Evolutionary conservation across 2,329 filamentous ascomycete genomes (phyloP).

Genomic region (Cladosporium halotolerans): DNA sequence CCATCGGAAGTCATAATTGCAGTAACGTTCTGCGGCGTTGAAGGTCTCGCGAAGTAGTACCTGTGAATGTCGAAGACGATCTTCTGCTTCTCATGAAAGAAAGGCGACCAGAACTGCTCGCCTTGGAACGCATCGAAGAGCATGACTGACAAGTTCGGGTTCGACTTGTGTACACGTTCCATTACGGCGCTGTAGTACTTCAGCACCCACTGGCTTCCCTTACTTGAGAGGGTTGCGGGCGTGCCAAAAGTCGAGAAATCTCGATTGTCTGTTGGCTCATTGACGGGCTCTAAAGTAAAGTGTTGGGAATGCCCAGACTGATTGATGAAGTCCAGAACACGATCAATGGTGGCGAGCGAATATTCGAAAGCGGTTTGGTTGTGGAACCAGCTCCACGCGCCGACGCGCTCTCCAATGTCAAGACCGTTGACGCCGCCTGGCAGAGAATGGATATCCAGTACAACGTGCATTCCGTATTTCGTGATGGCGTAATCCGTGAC

Average conservation of each 20-base stretch:
- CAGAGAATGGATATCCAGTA: constrained; percentile 26
- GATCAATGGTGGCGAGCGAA: constrained; percentile 12
- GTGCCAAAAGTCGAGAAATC: not conserved
- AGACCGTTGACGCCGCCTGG: constrained; percentile 26
- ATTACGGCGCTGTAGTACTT: not conserved
- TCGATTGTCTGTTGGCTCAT: constrained; percentile 11
- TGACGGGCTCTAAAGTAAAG: constrained; percentile 13
- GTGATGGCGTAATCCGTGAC: constrained; percentile 31
- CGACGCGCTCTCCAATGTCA: constrained; percentile 15
- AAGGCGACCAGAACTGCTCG: constrained; percentile 19
- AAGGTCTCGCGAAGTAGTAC: constrained; percentile 23
- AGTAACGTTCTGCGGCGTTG: constrained; percentile 14
- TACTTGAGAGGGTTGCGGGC: not conserved
- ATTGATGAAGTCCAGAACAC: constrained; percentile 12
- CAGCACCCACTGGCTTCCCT: not conserved
- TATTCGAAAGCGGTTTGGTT: constrained; percentile 28
- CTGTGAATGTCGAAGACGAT: constrained; percentile 24
- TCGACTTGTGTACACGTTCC: too few species aligned
- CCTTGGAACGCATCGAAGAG: constrained; percentile 9
- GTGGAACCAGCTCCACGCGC: constrained; percentile 29
- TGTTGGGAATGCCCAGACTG: constrained; percentile 2
- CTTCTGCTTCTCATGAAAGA: constrained; percentile 15
- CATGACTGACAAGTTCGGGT: too few species aligned
- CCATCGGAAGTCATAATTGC: constrained; percentile 18
- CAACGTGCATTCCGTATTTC: constrained; percentile 28